Evolutionary conservation across 768 basidiomycete genomes (phyloP).

Genomic region (Pulveroboletus ravenelii): DNA sequence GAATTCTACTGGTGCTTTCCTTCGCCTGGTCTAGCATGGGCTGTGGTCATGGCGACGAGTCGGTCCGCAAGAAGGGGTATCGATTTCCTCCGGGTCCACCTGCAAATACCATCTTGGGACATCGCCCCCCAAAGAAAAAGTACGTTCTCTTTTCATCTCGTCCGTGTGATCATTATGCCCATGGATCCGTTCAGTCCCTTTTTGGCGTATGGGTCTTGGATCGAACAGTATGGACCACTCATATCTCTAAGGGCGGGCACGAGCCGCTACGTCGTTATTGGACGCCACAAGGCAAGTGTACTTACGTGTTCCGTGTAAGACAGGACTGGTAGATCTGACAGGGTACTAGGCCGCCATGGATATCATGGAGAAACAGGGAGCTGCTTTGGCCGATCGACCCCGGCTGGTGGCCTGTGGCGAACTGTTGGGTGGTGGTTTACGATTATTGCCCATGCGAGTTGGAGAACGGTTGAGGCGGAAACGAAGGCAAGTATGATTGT

Average conservation of each 20-base stretch:
- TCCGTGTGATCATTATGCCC: neutral
- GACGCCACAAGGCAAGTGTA: constrained; percentile 14
- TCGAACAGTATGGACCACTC: constrained; percentile 52
- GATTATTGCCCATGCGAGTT: constrained; percentile 42
- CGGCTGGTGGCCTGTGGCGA: constrained; percentile 44
- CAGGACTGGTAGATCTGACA: neutral
- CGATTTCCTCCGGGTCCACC: constrained; percentile 10
- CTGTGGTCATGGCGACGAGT: neutral
- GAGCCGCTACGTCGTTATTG: constrained; percentile 15
- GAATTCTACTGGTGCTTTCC: neutral
- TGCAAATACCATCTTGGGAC: neutral
- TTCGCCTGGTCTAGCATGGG: constrained; percentile 1
- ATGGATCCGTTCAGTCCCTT: neutral
- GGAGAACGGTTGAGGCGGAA: constrained; percentile 53
- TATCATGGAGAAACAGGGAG: constrained; percentile 58
- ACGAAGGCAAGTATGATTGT: constrained; percentile 36
- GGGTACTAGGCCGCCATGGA: constrained; percentile 46
- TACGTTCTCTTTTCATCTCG: neutral
- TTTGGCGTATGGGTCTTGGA: constrained; percentile 44
- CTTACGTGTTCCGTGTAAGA: neutral
- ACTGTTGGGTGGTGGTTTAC: constrained; percentile 49
- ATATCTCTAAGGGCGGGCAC: constrained; percentile 47
- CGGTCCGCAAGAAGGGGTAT: neutral
- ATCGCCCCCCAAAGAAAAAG: constrained; percentile 2
- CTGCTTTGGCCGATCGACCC: constrained; percentile 44